Evolutionary conservation across 2,329 filamentous ascomycete species (phyloP).

Genomic region (Ophiosphaerella herpotricha): DNA sequence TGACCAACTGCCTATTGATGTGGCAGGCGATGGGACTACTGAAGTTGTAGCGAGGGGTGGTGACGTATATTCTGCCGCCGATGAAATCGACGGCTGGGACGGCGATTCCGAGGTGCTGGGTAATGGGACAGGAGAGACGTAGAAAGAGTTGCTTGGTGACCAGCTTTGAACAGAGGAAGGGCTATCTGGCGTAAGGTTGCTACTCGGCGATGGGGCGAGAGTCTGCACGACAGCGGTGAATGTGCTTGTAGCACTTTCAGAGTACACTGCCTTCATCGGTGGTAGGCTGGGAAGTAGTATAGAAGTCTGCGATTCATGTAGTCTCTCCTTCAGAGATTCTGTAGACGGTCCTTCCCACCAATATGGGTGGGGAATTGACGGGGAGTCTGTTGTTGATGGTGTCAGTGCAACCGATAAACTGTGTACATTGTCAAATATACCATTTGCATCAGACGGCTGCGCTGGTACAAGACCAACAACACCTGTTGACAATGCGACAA

Average conservation of each 20-base stretch:
- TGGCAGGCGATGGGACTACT: neutral
- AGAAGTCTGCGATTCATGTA: conserved; percentile 1
- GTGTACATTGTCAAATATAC: conserved; percentile 1
- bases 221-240: conserved; percentile 1
- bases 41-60: neutral
- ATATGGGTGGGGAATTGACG: conserved; percentile 16
- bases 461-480: conserved; percentile 17
- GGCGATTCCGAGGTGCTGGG: neutral
- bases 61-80: neutral
- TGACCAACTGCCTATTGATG: neutral
- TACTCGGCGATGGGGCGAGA: neutral
- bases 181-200: neutral
- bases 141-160: conserved; percentile 1
- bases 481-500: conserved; percentile 20
- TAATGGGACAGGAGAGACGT: neutral
- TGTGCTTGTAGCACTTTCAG: conserved; percentile 7
- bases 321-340: conserved; percentile 1
- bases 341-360: conserved; percentile 13
- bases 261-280: conserved; percentile 6
- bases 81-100: neutral
- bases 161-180: neutral
- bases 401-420: neutral
- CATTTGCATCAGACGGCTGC: conserved; percentile 14
- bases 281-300: conserved; percentile 4
- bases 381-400: conserved; percentile 13